These are phyloP conservation scores for Aristolochia contorta DNA, from an alignment of 164 flowering plant genomes.

Conservation along the genomic window DNA sequence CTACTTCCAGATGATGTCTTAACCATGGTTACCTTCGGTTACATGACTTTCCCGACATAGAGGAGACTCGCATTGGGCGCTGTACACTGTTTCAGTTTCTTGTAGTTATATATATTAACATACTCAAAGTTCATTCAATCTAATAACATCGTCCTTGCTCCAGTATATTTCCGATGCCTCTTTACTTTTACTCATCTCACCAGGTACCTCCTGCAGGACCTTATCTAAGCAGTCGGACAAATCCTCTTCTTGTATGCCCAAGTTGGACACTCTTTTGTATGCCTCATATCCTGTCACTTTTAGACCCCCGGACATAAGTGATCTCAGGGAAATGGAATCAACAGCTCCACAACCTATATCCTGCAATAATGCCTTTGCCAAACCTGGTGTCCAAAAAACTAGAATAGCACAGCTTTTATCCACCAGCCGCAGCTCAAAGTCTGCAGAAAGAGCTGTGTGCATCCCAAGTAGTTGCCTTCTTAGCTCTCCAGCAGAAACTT, in stretches of 20 bases:
- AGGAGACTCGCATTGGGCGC: too few relatives aligned
- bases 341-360: conserved; percentile 27
- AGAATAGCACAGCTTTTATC: conserved; percentile 65
- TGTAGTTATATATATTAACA: too few relatives aligned
- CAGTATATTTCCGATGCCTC: conserved; percentile 28
- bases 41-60: too few relatives aligned
- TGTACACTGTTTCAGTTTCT: too few relatives aligned
- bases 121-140: conserved; percentile 52
- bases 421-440: conserved; percentile 58
- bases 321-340: conserved; percentile 25
- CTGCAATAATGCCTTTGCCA: conserved; percentile 33
- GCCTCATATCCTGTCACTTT: conserved; percentile 50
- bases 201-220: conserved; percentile 19
- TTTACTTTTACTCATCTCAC: conserved; percentile 5
- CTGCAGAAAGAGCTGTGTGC: conserved; percentile 42
- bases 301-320: conserved; percentile 57
- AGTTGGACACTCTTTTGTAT: conserved; percentile 41
- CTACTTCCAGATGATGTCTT: too few relatives aligned
- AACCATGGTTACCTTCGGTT: too few relatives aligned
- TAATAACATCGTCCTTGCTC: conserved; percentile 33
- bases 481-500: conserved; percentile 37
- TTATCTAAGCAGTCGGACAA: conserved; percentile 60
- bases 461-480: conserved; percentile 33
- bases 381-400: conserved; percentile 48
- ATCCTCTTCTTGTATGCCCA: conserved; percentile 43